Evolutionary conservation across 2,329 filamentous ascomycete species (phyloP).

Genomic region (Akanthomyces muscarius): DNA sequence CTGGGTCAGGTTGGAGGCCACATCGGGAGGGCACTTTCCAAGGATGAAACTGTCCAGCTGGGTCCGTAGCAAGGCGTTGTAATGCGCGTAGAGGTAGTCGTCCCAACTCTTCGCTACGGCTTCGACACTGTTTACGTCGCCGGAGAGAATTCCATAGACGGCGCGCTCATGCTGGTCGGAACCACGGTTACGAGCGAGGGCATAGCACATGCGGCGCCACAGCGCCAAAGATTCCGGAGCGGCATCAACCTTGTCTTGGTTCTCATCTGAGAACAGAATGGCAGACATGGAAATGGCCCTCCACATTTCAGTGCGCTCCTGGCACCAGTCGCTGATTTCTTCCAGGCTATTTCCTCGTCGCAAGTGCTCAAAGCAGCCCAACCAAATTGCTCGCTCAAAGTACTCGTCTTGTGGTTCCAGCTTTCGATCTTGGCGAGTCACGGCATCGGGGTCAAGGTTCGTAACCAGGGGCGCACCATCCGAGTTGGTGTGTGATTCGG

Average conservation of each 20-base stretch:
- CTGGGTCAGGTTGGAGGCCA: constrained; percentile 51
- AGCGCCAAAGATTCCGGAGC: constrained; percentile 50
- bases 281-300: constrained; percentile 78
- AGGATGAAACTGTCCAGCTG: constrained; percentile 73
- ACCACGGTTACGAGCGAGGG: constrained; percentile 63
- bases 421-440: constrained; percentile 70
- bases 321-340: constrained; percentile 79
- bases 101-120: constrained; percentile 77
- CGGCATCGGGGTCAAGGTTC: constrained; percentile 87
- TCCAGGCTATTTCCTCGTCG: constrained; percentile 72
- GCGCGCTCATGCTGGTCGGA: constrained; percentile 78
- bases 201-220: constrained; percentile 76
- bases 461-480: constrained; percentile 69
- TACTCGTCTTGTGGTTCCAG: constrained; percentile 81
- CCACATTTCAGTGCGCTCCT: constrained; percentile 83
- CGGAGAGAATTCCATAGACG: constrained; percentile 85
- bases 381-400: constrained; percentile 87
- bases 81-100: constrained; percentile 80
- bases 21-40: constrained; percentile 48
- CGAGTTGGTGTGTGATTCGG: constrained; percentile 52
- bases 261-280: constrained; percentile 52
- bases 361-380: constrained; percentile 90
- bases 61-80: constrained; percentile 77
- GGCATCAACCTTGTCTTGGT: constrained; percentile 34
- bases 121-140: constrained; percentile 74